Conservation (phyloP, 2,329 filamentous ascomycete genomes). For the Rosellinia necatrix region DNA sequence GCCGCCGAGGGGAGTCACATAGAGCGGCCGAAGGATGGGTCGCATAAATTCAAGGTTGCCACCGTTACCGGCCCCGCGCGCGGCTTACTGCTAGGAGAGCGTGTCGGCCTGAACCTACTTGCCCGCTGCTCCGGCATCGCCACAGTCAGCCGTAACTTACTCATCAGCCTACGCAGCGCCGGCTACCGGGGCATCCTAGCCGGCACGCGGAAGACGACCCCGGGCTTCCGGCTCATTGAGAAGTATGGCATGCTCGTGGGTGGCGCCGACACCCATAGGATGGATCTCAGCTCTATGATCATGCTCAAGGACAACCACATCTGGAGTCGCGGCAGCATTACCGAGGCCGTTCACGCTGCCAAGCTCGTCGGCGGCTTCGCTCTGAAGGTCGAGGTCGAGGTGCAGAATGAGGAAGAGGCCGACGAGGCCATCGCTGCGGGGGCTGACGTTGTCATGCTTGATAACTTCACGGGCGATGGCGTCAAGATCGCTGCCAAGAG, state of each 20-base stretch:
- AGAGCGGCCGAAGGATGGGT: conserved; percentile 59
- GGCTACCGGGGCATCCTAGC: conserved; percentile 87
- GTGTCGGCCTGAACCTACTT: conserved; percentile 89
- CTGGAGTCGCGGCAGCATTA: conserved; percentile 87
- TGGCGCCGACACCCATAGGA: conserved; percentile 87
- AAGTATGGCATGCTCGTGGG: conserved; percentile 98
- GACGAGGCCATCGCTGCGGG: conserved; percentile 89
- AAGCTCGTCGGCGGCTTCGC: conserved; percentile 85
- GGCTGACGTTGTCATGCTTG: conserved; percentile 95
- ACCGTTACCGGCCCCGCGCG: conserved; percentile 85
- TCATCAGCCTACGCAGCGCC: conserved; percentile 60
- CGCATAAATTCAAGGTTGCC: conserved; percentile 67
- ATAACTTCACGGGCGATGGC: conserved; percentile 86
- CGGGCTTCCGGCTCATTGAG: conserved; percentile 91
- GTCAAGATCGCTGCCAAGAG: conserved; percentile 74
- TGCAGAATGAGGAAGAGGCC: conserved; percentile 83
- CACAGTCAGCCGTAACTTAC: conserved; percentile 63
- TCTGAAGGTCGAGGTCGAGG: conserved; percentile 95
- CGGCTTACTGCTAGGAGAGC: conserved; percentile 82
- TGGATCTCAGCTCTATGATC: conserved; percentile 92
- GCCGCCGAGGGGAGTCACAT: conserved; percentile 74
- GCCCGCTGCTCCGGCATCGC: conserved; percentile 92
- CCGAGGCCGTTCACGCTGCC: conserved; percentile 81
- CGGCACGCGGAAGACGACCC: conserved; percentile 95
- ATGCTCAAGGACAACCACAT: conserved; percentile 99